phyloP scores from a whole-genome alignment of 108 stramenopile genomes.

The Thalassiosira profunda region DNA sequence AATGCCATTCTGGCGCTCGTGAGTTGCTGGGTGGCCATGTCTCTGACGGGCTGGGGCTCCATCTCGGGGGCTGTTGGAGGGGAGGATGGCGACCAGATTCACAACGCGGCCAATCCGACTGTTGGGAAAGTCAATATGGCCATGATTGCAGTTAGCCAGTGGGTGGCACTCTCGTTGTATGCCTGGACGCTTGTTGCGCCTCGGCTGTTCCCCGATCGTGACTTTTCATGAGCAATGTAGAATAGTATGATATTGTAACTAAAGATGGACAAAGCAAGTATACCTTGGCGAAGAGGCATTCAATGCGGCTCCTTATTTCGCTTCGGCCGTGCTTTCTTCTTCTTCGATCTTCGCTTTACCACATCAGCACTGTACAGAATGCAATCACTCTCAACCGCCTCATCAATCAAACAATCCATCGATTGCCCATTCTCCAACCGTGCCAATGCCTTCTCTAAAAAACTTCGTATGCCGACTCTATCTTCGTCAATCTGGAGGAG shows the following conservation, averaged over 20 bases:
- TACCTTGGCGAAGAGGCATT: no score
- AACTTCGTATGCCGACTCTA: slow-evolving; percentile 39
- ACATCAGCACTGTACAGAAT: slow-evolving; percentile 58
- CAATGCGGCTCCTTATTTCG: no score
- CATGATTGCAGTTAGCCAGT: slow-evolving; percentile 90
- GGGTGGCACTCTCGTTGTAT: slow-evolving; percentile 86
- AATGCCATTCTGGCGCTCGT: slow-evolving; percentile 88
- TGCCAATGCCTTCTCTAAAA: slow-evolving; percentile 44
- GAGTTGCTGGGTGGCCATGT: slow-evolving; percentile 89
- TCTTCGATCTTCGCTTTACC: slow-evolving; percentile 13
- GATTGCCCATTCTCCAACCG: neutral
- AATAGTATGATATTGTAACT: neutral
- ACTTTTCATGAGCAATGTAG: slow-evolving; percentile 75
- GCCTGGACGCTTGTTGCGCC: slow-evolving; percentile 94
- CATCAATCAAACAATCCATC: neutral
- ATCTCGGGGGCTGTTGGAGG: slow-evolving; percentile 29
- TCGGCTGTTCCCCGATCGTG: slow-evolving; percentile 87
- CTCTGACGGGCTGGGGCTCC: slow-evolving; percentile 95
- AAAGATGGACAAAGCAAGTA: no score
- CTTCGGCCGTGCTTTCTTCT: slow-evolving; percentile 14
- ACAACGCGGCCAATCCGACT: slow-evolving; percentile 84
- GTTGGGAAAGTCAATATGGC: slow-evolving; percentile 90
- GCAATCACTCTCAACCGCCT: slow-evolving; percentile 41
- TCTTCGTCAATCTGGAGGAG: slow-evolving; percentile 47
- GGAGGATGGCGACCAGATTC: slow-evolving; percentile 47